Evolutionary conservation across 2,329 filamentous ascomycete species (phyloP).

Genomic region (Dactylellina sp.): DNA sequence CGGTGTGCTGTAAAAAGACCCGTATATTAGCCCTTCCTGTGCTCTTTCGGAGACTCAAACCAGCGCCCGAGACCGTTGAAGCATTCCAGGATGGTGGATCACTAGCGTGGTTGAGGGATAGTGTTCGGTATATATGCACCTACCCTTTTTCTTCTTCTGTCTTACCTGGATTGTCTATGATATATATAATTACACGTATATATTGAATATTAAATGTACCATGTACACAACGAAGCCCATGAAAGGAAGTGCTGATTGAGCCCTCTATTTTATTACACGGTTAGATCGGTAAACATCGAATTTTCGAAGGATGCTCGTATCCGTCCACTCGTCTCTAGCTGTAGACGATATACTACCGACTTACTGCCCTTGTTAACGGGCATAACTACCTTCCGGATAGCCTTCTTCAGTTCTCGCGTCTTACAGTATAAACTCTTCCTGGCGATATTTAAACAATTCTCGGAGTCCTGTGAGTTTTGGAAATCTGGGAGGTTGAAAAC

Average conservation of each 20-base stretch:
- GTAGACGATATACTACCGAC: background rate
- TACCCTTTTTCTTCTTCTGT: too few species aligned
- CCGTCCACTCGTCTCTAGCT: background rate
- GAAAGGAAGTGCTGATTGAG: too few species aligned
- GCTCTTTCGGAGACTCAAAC: constrained; percentile 3
- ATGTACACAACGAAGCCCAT: too few species aligned
- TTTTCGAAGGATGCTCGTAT: background rate
- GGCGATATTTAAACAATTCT: background rate
- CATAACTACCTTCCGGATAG: background rate
- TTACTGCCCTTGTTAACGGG: background rate
- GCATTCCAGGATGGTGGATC: constrained; percentile 17
- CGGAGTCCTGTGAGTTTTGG: background rate
- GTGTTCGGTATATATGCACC: constrained; percentile 7
- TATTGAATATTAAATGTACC: too few species aligned
- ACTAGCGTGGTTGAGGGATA: background rate
- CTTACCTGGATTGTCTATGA: too few species aligned
- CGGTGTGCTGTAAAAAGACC: background rate
- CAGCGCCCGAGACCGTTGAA: background rate
- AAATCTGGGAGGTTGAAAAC: background rate
- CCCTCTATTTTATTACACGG: too few species aligned
- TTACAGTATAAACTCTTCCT: background rate
- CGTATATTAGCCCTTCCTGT: background rate
- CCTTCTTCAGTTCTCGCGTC: background rate
- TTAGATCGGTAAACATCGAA: background rate
- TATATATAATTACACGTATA: too few species aligned